A percentile compares a stretch with the other conserved stretches of the same genome.
Evolutionary conservation across 2,329 filamentous ascomycete species (phyloP).

Genomic region (Cladosporium sp.): DNA sequence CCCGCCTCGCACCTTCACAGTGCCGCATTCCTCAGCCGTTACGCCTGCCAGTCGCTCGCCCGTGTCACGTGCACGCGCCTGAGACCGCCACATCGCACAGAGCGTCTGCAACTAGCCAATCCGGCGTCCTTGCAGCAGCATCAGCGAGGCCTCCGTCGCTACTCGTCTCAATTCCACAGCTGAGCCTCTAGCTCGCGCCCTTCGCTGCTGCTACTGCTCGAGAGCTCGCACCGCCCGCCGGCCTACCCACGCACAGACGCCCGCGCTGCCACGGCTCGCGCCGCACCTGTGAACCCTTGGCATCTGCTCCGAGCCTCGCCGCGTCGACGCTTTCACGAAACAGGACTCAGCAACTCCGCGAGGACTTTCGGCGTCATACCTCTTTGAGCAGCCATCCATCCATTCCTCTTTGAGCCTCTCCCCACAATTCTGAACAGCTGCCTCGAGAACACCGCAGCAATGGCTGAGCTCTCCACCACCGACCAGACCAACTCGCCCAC

Average conservation of each 20-base stretch:
- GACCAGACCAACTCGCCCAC: constrained; percentile 49
- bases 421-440: background rate
- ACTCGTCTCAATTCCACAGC: background rate
- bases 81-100: background rate
- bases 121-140: background rate
- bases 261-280: background rate
- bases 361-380: background rate
- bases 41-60: too few species aligned
- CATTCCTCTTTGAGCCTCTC: constrained; percentile 3
- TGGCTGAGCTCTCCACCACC: constrained; percentile 48
- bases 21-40: background rate
- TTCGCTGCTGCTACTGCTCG: background rate
- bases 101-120: background rate
- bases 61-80: background rate
- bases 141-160: background rate
- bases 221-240: background rate
- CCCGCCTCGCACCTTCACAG: background rate
- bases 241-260: background rate
- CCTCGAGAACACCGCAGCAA: constrained; percentile 31
- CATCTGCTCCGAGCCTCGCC: background rate
- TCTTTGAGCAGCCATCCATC: background rate
- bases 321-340: background rate
- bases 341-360: background rate
- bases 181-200: too few species aligned
- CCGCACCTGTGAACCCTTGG: background rate